A percentile compares a stretch with the other conserved stretches of the same genome.
Evolutionary conservation across 257 asterid genomes (phyloP).

Genomic region (Handroanthus guayacan): DNA sequence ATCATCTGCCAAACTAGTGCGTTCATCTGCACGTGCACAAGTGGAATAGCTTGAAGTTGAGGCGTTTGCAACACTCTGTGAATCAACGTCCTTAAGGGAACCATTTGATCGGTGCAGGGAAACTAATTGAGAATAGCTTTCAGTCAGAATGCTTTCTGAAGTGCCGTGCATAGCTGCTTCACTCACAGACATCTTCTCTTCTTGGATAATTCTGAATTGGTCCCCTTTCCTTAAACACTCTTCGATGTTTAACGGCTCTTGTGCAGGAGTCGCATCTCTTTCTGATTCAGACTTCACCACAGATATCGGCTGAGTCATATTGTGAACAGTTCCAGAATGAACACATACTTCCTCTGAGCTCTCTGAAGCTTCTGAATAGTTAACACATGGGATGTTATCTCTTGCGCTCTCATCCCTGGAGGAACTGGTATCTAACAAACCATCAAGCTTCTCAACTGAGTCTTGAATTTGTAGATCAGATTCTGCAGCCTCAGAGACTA

Average conservation of each 20-base stretch:
- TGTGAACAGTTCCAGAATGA: constrained; percentile 20
- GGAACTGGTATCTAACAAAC: too few relatives aligned
- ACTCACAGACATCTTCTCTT: constrained; percentile 37
- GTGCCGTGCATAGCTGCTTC: constrained; percentile 32
- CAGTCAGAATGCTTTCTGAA: constrained; percentile 45
- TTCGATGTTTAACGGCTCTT: constrained; percentile 35
- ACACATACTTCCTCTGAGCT: constrained; percentile 24
- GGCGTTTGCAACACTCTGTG: constrained; percentile 37
- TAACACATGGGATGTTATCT: too few relatives aligned
- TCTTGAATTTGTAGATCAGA: too few relatives aligned
- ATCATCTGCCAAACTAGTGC: constrained; percentile 22
- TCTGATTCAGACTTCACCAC: constrained; percentile 41
- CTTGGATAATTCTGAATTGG: constrained; percentile 33
- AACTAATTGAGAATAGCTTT: constrained; percentile 43
- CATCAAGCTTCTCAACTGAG: too few relatives aligned
- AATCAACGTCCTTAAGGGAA: constrained; percentile 40
- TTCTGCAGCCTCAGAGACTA: constrained; percentile 27
- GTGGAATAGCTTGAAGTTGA: constrained; percentile 42
- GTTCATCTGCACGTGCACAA: constrained; percentile 32
- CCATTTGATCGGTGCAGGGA: constrained; percentile 42
- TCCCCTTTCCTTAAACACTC: constrained; percentile 37
- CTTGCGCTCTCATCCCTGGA: too few relatives aligned
- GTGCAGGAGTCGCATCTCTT: constrained; percentile 18
- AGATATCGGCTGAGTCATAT: constrained; percentile 31
- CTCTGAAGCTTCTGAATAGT: too few relatives aligned